Conservation (phyloP, 1,139 yeast species). For the Hyphopichia wangnamkhiaoensis region DNA sequence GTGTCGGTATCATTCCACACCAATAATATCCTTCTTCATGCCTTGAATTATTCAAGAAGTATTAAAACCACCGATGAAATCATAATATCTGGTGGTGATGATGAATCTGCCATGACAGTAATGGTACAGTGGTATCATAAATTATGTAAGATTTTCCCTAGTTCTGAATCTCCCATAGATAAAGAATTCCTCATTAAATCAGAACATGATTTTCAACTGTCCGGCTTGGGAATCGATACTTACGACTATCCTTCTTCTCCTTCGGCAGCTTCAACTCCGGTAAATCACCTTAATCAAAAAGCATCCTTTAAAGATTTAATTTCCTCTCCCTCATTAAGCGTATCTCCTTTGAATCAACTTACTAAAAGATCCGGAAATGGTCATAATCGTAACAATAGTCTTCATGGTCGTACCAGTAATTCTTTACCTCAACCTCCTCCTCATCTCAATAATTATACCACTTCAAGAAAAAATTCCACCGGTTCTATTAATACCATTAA, state of each 20-base stretch:
- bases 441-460: not conserved
- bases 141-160: constrained; percentile 33
- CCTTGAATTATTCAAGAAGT: constrained; percentile 24
- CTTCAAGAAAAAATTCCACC: constrained; percentile 2
- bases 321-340: constrained; percentile 20
- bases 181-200: constrained; percentile 24
- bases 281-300: constrained; percentile 7
- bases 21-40: constrained; percentile 23
- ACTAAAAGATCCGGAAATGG: not conserved
- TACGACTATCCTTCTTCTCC: constrained; percentile 4
- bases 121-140: constrained; percentile 29
- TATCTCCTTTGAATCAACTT: constrained; percentile 6
- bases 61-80: constrained; percentile 7
- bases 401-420: constrained; percentile 11
- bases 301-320: constrained; percentile 22
- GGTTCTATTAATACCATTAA: not conserved
- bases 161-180: constrained; percentile 23
- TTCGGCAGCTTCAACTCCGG: not conserved
- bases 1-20: constrained; percentile 22
- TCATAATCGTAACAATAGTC: not conserved
- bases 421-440: constrained; percentile 1
- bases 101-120: constrained; percentile 10
- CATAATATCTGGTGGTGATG: constrained; percentile 4
- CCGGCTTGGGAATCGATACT: constrained; percentile 37
- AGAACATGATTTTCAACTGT: constrained; percentile 21